phyloP scores from a whole-genome alignment of 2,329 filamentous ascomycete genomes.

The Thielaviopsis populi region DNA sequence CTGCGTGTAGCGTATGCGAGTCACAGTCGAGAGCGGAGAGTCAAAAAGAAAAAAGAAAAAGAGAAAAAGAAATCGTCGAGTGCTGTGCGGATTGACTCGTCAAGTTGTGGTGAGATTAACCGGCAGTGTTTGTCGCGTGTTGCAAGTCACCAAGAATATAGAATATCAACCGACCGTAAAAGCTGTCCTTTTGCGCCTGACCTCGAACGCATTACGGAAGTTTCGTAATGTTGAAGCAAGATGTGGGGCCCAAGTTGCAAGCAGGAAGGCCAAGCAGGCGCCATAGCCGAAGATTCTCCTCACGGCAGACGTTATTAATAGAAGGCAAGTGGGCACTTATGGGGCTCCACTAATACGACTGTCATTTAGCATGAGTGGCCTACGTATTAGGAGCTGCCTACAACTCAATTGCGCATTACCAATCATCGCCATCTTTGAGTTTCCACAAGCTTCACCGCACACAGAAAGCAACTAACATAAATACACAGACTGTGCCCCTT shows the following conservation, averaged over 20 bases:
- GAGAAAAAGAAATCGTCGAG: neutral
- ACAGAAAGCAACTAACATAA: neutral
- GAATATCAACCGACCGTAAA: neutral
- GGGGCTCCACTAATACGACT: neutral
- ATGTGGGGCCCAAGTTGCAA: neutral
- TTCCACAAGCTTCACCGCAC: neutral
- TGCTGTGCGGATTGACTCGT: neutral
- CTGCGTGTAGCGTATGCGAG: neutral
- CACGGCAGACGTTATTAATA: neutral
- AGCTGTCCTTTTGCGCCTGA: slow-evolving; percentile 2
- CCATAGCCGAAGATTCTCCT: neutral
- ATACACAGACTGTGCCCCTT: neutral
- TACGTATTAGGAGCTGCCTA: neutral
- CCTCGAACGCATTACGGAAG: neutral
- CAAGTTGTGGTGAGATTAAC: neutral
- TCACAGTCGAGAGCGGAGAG: neutral
- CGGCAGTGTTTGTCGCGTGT: neutral
- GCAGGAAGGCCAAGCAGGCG: neutral
- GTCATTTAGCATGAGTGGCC: neutral
- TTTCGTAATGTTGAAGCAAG: neutral
- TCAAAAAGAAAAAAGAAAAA: neutral
- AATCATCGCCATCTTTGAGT: neutral
- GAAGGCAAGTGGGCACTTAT: neutral
- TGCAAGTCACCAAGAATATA: neutral
- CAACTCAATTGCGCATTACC: neutral